Evolutionary conservation across 345 rosid genomes (phyloP), one percentile per base, ranked within the genome.

Genomic region (Pugionium cornutum): DNA sequence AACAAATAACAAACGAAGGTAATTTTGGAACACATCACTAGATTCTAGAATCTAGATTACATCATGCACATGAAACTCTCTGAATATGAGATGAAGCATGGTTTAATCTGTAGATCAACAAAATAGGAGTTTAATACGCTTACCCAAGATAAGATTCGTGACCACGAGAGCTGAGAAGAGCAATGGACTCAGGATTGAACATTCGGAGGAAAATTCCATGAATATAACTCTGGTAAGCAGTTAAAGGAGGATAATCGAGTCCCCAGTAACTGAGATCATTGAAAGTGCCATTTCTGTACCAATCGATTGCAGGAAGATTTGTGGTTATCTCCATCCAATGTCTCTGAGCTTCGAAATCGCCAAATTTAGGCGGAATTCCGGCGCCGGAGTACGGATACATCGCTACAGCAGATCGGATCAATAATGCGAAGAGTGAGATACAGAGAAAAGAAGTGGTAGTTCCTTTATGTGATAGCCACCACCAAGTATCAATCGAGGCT

Each of bases 311-410:
- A 0, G 91, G 89, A 35, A 88, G 86, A 81, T 90, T 86, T 1
- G 77, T 54, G n/a, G 99, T 88, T 55, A 90, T 88, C 86, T 90
- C 99, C 99, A 94, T 90, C 97, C 99, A 94, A 74, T 90, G 99
- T 70, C 96, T 75, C 47, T 88, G 99, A 25, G 97, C 99, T 73
- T 94, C 97, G 71, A 82, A 94, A 67, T 94, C 99, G 7, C 99
- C 97, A 49, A 80, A 90, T 64, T 83, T 90, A 0, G 99, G 97
- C 2, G 95, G 89, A 7, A 25, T 77, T 45, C 84, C 83, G 43
- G 95, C 95, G 54, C 99, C 99, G 32, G 97, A 88, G 75, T 90
- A 94, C 0, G 87, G 78, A 56, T 82, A 95, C 46, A 86, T 80
- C 9, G 96, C 82, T 18, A 88, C 82, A 31, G 89, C 83, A 11